These are phyloP conservation scores for Microcos paniculata DNA, from an alignment of 345 rosid genomes.

Conservation along the genomic window DNA sequence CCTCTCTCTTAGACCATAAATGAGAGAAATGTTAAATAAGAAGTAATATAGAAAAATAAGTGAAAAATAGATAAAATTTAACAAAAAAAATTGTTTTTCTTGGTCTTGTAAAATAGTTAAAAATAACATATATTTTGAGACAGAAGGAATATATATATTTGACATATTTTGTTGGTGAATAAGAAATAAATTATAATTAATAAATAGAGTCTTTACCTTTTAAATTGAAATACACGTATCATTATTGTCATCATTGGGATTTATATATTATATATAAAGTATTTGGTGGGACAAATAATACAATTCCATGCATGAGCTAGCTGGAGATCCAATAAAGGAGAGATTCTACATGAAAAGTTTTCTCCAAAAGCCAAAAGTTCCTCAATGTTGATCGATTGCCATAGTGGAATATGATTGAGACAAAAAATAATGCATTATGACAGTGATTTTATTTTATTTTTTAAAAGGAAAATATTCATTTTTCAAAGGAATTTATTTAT, in stretches of 20 bases:
- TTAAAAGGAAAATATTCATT: not conserved
- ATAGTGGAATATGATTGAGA: conserved; percentile 12
- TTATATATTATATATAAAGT: not conserved
- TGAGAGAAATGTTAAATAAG: too few relatives aligned
- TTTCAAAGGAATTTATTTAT: not conserved
- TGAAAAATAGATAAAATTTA: too few relatives aligned
- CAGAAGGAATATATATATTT: not conserved
- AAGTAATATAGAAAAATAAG: too few relatives aligned
- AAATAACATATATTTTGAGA: too few relatives aligned
- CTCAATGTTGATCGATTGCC: not conserved
- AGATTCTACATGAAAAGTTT: not conserved
- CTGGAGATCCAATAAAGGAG: not conserved
- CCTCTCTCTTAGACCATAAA: too few relatives aligned
- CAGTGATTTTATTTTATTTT: not conserved
- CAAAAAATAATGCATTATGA: not conserved
- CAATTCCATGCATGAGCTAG: not conserved
- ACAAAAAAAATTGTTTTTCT: too few relatives aligned
- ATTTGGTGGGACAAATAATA: not conserved
- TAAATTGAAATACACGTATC: not conserved
- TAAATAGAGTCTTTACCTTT: not conserved
- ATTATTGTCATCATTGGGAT: not conserved
- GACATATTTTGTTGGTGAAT: conserved; percentile 2
- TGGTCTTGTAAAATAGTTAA: too few relatives aligned
- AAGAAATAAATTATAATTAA: not conserved
- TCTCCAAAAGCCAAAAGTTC: not conserved